Percentiles rank a stretch among this genome's conserved stretches.
Evolutionary conservation across 768 basidiomycete genomes (phyloP).

Genomic region (Collybia nuda): DNA sequence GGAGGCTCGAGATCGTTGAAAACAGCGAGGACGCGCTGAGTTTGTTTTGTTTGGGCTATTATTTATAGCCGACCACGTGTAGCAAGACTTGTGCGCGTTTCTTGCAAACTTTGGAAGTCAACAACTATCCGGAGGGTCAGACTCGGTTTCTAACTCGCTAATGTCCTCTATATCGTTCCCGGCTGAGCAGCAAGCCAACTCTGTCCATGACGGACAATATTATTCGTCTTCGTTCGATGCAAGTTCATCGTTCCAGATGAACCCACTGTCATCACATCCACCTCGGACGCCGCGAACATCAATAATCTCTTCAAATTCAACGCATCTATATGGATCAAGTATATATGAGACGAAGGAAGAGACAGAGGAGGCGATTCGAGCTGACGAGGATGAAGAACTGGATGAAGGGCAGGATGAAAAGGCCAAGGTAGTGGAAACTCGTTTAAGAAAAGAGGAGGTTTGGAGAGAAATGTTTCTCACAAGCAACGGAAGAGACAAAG

Average conservation of each 20-base stretch:
- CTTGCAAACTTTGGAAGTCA: slow-evolving; percentile 2
- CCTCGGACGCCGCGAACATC: slow-evolving; percentile 74
- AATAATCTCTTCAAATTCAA: slow-evolving; percentile 31
- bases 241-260: slow-evolving; percentile 72
- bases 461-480: slow-evolving; percentile 81
- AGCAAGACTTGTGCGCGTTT: slow-evolving; percentile 6
- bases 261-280: slow-evolving; percentile 76
- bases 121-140: too few species aligned
- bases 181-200: slow-evolving; percentile 36
- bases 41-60: slow-evolving; percentile 15
- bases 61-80: slow-evolving; percentile 19
- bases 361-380: slow-evolving; percentile 29
- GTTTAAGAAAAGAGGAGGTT: slow-evolving; percentile 62
- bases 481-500: slow-evolving; percentile 81
- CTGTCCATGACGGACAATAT: slow-evolving; percentile 46
- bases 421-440: slow-evolving; percentile 41
- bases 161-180: slow-evolving; percentile 78
- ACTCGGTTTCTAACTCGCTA: slow-evolving; percentile 7
- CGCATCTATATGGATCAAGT: slow-evolving; percentile 36
- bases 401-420: slow-evolving; percentile 47
- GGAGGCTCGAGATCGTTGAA: slow-evolving; percentile 1
- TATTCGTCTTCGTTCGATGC: slow-evolving; percentile 63
- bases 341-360: slow-evolving; percentile 47
- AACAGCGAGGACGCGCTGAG: slow-evolving; percentile 10
- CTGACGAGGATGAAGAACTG: slow-evolving; percentile 36